Evolutionary conservation across 2,329 filamentous ascomycete species (phyloP).

Genomic region (Drechslera avenae): DNA sequence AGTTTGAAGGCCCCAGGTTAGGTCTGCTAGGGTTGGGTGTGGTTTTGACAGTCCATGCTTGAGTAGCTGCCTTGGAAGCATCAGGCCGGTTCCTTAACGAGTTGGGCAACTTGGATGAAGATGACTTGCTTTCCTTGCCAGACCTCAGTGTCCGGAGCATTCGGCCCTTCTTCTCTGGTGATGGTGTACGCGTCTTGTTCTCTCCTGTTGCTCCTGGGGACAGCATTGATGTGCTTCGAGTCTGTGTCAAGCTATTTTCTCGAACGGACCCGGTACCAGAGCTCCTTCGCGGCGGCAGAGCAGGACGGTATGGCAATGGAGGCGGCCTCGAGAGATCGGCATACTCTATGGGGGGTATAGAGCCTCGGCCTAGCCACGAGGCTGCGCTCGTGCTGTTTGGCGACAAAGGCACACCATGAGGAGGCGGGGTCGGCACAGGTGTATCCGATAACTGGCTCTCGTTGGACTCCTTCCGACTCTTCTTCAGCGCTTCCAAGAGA

Average conservation of each 20-base stretch:
- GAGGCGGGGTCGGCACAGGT: slow-evolving; percentile 33
- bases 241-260: slow-evolving; percentile 30
- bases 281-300: slow-evolving; percentile 55
- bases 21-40: slow-evolving; percentile 24
- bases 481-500: slow-evolving; percentile 77
- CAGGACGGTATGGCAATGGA: slow-evolving; percentile 64
- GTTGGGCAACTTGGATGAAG: slow-evolving; percentile 54
- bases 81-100: slow-evolving; percentile 55
- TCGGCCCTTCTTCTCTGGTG: slow-evolving; percentile 64
- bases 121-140: slow-evolving; percentile 51
- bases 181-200: slow-evolving; percentile 61
- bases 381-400: slow-evolving; percentile 19
- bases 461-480: slow-evolving; percentile 63
- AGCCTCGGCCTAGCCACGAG: slow-evolving; percentile 77
- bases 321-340: slow-evolving; percentile 75
- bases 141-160: slow-evolving; percentile 63
- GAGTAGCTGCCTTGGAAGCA: slow-evolving; percentile 66
- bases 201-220: slow-evolving; percentile 46
- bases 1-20: slow-evolving; percentile 16
- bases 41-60: slow-evolving; percentile 60
- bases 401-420: slow-evolving; percentile 19
- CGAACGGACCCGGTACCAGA: slow-evolving; percentile 34
- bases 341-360: slow-evolving; percentile 80
- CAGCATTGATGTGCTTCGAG: slow-evolving; percentile 32
- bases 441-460: slow-evolving; percentile 37